These are phyloP conservation scores for Lepiota subincarnata DNA, from an alignment of 768 basidiomycete species.

Conservation along the genomic window DNA sequence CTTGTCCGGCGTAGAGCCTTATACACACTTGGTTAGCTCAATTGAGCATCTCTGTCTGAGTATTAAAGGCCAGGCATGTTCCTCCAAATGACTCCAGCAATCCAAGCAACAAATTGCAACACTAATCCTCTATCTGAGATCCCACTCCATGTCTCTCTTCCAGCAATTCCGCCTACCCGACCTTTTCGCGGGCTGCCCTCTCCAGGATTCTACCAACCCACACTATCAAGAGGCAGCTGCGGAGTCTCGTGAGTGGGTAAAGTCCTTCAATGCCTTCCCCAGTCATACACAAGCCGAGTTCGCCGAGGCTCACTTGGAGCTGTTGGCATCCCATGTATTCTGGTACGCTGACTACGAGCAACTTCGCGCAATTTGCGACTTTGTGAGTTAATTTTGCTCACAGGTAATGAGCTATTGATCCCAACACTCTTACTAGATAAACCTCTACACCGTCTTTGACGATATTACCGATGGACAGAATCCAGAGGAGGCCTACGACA, in stretches of 20 bases:
- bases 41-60: too few relatives aligned
- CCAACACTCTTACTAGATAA: conserved; percentile 30
- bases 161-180: too few relatives aligned
- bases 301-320: background rate
- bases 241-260: background rate
- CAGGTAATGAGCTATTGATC: background rate
- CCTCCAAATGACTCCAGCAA: too few relatives aligned
- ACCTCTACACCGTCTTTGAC: conserved; percentile 61
- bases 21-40: too few relatives aligned
- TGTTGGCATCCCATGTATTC: background rate
- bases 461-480: conserved; percentile 65
- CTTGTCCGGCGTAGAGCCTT: too few relatives aligned
- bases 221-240: too few relatives aligned
- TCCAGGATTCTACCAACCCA: too few relatives aligned
- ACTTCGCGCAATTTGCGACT: background rate
- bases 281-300: background rate
- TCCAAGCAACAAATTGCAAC: too few relatives aligned
- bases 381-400: background rate
- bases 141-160: too few relatives aligned
- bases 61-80: too few relatives aligned
- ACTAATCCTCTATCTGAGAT: too few relatives aligned
- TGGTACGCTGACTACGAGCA: background rate
- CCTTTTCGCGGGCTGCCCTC: too few relatives aligned
- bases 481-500: conserved; percentile 47
- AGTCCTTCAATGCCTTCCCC: background rate